These are phyloP conservation scores for Pseudogymnoascus sp. DNA, from an alignment of 2,329 filamentous ascomycete species.

Conservation along the genomic window DNA sequence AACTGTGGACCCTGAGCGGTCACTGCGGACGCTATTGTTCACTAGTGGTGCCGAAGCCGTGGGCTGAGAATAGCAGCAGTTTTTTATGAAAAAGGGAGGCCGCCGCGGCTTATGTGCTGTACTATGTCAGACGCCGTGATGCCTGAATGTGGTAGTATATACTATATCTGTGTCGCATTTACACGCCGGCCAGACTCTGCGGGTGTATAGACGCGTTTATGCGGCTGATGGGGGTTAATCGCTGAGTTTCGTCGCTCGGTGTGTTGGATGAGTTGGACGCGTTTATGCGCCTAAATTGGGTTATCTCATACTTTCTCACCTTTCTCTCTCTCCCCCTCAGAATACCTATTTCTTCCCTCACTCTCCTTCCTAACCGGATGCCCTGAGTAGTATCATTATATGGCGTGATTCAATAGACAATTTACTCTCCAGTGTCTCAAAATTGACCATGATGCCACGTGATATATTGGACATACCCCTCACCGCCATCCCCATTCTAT, in stretches of 20 bases:
- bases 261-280: background rate
- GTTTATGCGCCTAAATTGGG: background rate
- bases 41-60: background rate
- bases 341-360: too few relatives aligned
- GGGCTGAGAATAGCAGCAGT: background rate
- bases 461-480: background rate
- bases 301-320: too few relatives aligned
- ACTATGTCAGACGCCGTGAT: background rate
- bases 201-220: background rate
- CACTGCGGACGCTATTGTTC: background rate
- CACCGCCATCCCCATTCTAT: too few relatives aligned
- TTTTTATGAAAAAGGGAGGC: background rate
- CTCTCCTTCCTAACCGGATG: too few relatives aligned
- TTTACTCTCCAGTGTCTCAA: background rate
- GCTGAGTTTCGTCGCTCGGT: background rate
- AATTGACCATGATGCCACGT: background rate
- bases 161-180: background rate
- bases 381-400: background rate
- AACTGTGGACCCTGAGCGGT: background rate
- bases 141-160: background rate
- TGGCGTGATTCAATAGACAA: background rate
- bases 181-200: background rate
- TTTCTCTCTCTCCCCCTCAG: too few relatives aligned
- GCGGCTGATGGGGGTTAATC: background rate
- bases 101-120: background rate